Base-by-base conservation (phyloP, 2,329 filamentous ascomycete genomes). In the Cyclaneusma minus region DNA sequence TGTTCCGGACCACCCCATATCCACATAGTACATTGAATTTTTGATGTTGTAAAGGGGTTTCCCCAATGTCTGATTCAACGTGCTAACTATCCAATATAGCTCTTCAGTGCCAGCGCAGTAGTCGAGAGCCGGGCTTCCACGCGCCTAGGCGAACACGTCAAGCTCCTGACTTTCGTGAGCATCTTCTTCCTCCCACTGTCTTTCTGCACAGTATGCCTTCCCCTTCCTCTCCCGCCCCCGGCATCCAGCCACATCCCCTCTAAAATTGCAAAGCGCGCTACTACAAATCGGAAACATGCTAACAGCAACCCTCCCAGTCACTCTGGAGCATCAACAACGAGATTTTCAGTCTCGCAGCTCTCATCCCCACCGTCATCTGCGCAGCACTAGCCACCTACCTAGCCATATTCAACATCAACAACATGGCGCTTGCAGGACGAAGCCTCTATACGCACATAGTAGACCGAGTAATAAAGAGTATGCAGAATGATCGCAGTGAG, bases 111-210 rank as follows among this genome's bases (percentile, higher is more conserved):
- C 2, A 45, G 43, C 23, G 30, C 29, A 7, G 41, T 45, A 4
- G 38, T 44, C 11, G 44, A 47, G 30, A 43, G 39, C 25, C 29
- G 44, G 21, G 38, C 42, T 15, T 42, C 47, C 16, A 49, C 42
- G 1, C 35, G 35, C 13, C 34, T 51, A 0, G 44, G 46, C 1
- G 38, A 52, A 21, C 54, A 54, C 17, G 44, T 55, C 7, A 45
- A 48, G 17, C 38, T 55, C 0, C 40, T 55, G 22, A 54, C 51
- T 10, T 47, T 49, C 16, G 48, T 55, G 12, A 54, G 48, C 27
- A 51, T 54, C n/a, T 53, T 55, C 25, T 55, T 47, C 28, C 39
- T 55, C 1, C 51, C 51, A 0, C 32, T 55, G 4, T 40, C 47
- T 7, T 52, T 54, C 27, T 47, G 44, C 29, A 29, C 26, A 7